Evolutionary conservation across 2,329 filamentous ascomycete species (phyloP).

Genomic region (Trichoderma koningiopsis): DNA sequence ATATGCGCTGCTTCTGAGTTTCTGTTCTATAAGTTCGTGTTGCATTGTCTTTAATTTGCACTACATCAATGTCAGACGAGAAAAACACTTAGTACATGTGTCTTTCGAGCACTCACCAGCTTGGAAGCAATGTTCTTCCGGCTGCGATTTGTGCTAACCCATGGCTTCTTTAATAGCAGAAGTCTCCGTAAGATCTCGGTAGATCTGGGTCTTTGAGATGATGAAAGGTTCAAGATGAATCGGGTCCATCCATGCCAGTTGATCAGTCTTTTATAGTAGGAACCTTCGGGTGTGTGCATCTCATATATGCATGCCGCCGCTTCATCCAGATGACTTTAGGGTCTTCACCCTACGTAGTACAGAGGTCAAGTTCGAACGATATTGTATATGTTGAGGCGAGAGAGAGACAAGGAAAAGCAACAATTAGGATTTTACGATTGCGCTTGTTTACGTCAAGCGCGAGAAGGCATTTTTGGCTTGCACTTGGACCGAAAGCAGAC

Average conservation of each 20-base stretch:
- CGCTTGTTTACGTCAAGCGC: neutral
- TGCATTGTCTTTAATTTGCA: neutral
- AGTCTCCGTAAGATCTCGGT: neutral
- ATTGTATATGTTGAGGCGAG: neutral
- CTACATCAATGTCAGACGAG: neutral
- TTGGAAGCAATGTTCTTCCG: neutral
- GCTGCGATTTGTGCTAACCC: neutral
- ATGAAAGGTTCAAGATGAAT: neutral
- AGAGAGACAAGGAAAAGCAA: neutral
- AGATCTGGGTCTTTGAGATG: neutral
- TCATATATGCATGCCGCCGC: neutral
- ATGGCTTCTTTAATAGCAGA: neutral
- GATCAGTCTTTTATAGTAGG: neutral
- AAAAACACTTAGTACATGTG: neutral
- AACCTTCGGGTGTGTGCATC: neutral
- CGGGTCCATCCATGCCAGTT: neutral
- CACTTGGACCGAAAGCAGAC: neutral
- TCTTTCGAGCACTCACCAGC: neutral
- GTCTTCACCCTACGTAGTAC: neutral
- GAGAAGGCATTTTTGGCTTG: neutral
- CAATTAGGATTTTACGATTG: neutral
- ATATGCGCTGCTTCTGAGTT: neutral
- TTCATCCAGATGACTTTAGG: neutral
- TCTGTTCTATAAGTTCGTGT: neutral
- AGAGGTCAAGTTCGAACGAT: neutral